phyloP scores from a whole-genome alignment of 768 basidiomycete species.

The Trametopsis cervina region DNA sequence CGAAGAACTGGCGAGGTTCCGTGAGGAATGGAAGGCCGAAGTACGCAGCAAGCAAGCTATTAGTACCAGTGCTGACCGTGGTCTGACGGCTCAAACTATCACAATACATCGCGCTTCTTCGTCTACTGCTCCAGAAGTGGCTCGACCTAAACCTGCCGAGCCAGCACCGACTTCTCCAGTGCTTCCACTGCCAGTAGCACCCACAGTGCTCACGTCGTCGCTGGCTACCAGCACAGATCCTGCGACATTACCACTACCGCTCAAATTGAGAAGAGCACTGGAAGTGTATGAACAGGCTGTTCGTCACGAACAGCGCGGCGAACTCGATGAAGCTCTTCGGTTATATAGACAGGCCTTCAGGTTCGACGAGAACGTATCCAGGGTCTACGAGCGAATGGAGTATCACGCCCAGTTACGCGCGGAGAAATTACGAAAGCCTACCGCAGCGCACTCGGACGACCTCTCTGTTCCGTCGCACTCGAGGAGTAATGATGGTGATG shows the following conservation, averaged over 20 bases:
- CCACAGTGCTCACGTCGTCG: background rate
- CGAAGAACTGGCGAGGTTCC: slow-evolving; percentile 60
- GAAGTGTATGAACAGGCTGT: slow-evolving; percentile 66
- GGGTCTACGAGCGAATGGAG: slow-evolving; percentile 57
- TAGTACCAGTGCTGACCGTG: background rate
- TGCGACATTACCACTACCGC: slow-evolving; percentile 22
- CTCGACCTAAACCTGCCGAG: background rate
- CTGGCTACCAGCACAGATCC: background rate
- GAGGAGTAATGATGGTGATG: background rate
- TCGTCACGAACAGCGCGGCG: slow-evolving; percentile 62
- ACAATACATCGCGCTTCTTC: background rate
- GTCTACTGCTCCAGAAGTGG: background rate
- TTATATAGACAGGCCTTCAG: slow-evolving; percentile 81
- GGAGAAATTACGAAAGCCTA: background rate
- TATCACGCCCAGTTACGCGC: background rate
- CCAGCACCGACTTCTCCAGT: background rate
- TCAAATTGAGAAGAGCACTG: slow-evolving; percentile 42
- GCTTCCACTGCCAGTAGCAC: background rate
- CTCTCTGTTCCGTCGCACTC: background rate
- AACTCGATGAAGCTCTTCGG: slow-evolving; percentile 67
- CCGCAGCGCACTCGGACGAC: background rate
- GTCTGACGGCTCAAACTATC: slow-evolving; percentile 1
- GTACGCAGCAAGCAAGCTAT: slow-evolving; percentile 34
- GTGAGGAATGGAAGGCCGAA: slow-evolving; percentile 69
- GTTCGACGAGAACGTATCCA: slow-evolving; percentile 69